These are phyloP conservation scores for Grigorovia yakushimaensis DNA, from an alignment of 805 yeast genomes.

Conservation along the genomic window DNA sequence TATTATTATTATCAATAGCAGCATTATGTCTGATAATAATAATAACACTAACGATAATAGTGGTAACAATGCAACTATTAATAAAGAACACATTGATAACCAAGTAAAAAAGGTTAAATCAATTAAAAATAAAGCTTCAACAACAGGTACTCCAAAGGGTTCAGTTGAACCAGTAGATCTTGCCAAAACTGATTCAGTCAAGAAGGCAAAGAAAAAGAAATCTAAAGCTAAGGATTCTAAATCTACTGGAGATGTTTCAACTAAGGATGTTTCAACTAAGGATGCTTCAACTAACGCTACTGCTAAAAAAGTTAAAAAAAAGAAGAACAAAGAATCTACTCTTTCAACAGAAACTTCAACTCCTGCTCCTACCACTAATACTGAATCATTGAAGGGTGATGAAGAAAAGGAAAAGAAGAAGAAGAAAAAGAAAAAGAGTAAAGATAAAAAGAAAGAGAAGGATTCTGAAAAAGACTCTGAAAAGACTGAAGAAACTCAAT, in stretches of 20 bases:
- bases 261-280: not conserved
- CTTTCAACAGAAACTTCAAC: not conserved
- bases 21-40: not conserved
- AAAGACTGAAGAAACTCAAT: not conserved
- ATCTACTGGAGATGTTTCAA: not conserved
- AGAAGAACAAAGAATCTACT: not conserved
- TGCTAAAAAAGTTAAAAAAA: not conserved
- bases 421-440: conserved; percentile 1
- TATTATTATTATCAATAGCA: not conserved
- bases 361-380: not conserved
- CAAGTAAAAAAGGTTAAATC: no score
- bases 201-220: not conserved
- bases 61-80: not conserved
- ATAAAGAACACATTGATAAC: not conserved
- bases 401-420: not conserved
- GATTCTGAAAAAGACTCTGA: not conserved
- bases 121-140: no score
- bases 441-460: not conserved
- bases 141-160: not conserved
- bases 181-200: not conserved
- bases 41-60: not conserved
- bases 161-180: not conserved
- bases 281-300: not conserved
- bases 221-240: not conserved
- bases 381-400: not conserved